These are phyloP conservation scores for Cylindrotheca closterium DNA, from an alignment of 108 stramenopile species.

Conservation along the genomic window DNA sequence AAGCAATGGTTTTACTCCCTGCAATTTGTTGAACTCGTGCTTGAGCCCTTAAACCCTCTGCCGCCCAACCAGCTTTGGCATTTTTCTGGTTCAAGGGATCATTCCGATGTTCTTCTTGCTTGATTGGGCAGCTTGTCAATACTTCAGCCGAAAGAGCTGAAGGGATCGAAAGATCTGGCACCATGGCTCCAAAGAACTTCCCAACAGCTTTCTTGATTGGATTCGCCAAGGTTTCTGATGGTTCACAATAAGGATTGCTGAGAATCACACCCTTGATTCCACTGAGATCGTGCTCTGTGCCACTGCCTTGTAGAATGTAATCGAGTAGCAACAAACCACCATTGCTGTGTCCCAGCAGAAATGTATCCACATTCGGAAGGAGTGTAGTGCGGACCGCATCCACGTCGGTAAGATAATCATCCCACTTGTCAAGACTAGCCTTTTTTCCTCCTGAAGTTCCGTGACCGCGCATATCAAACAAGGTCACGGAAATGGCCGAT, in stretches of 20 bases:
- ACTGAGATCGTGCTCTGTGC: background rate
- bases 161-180: slow-evolving; percentile 16
- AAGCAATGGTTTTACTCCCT: background rate
- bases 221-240: background rate
- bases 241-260: slow-evolving; percentile 17
- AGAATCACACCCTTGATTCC: slow-evolving; percentile 13
- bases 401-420: slow-evolving; percentile 18
- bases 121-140: slow-evolving; percentile 11
- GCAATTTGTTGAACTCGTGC: background rate
- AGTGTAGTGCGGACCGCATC: slow-evolving; percentile 10
- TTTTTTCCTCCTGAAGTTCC: slow-evolving; percentile 23
- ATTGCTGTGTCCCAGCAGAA: slow-evolving; percentile 24
- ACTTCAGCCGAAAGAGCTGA: slow-evolving; percentile 6
- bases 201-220: slow-evolving; percentile 4
- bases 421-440: slow-evolving; percentile 6
- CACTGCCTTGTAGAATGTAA: slow-evolving; percentile 5
- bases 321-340: slow-evolving; percentile 16
- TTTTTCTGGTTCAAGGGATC: slow-evolving; percentile 6
- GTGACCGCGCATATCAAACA: slow-evolving; percentile 29
- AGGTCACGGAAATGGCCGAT: slow-evolving; percentile 10
- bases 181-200: slow-evolving; percentile 1
- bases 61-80: slow-evolving; percentile 20
- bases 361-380: slow-evolving; percentile 4
- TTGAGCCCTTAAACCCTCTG: slow-evolving; percentile 7
- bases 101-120: slow-evolving; percentile 19